phyloP scores from a whole-genome alignment of 2,329 filamentous ascomycete species.

The Ceratocystiopsis minuta region DNA sequence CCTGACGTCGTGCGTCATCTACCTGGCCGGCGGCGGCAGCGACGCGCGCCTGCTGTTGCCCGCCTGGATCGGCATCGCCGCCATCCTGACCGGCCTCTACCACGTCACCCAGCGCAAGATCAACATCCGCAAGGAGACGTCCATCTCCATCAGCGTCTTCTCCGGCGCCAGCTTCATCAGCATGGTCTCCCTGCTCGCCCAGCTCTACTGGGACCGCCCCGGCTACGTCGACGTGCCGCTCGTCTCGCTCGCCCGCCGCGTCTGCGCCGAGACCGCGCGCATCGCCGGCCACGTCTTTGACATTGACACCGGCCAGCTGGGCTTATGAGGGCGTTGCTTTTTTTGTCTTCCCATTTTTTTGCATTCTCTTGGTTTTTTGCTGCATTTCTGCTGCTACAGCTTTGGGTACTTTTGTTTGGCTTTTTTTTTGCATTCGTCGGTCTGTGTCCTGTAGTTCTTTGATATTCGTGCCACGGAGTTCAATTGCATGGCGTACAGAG shows the following conservation, averaged over 20 bases:
- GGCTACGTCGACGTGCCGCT: slow-evolving; percentile 44
- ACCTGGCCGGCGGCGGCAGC: slow-evolving; percentile 49
- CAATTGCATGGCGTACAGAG: no score
- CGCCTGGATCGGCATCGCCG: slow-evolving; percentile 63
- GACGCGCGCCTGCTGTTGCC: slow-evolving; percentile 55
- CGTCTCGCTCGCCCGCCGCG: slow-evolving; percentile 22
- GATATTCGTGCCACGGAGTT: no score
- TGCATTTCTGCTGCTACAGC: neutral
- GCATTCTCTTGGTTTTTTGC: neutral
- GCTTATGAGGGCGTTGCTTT: neutral
- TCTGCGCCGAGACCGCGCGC: slow-evolving; percentile 5
- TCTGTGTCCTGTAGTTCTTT: neutral
- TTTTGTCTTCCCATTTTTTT: no score
- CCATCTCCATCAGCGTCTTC: slow-evolving; percentile 59
- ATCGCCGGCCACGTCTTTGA: slow-evolving; percentile 9
- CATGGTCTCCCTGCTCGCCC: slow-evolving; percentile 50
- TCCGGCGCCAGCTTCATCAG: slow-evolving; percentile 60
- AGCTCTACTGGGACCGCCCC: slow-evolving; percentile 44
- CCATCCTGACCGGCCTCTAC: slow-evolving; percentile 55
- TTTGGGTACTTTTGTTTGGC: neutral
- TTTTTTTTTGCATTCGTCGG: neutral
- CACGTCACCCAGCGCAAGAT: slow-evolving; percentile 63
- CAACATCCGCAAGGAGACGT: slow-evolving; percentile 63
- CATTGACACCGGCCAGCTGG: slow-evolving; percentile 5
- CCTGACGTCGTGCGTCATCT: slow-evolving; percentile 53